phyloP scores from a whole-genome alignment of 345 rosid genomes.

The Murraya koenigii region DNA sequence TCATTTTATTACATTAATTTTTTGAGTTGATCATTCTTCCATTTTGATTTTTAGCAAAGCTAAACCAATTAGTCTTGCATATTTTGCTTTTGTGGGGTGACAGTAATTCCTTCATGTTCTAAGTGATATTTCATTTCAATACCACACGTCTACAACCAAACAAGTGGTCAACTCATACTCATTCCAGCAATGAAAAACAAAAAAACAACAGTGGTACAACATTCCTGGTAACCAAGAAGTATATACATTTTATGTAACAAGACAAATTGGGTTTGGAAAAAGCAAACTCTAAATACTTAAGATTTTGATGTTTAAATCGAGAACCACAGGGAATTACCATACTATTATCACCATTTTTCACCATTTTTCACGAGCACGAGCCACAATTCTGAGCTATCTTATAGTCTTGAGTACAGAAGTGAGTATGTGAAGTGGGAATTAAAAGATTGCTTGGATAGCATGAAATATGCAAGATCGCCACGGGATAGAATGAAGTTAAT shows the following conservation, averaged over 20 bases:
- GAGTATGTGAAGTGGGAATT: not conserved
- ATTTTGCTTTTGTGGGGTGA: too few species aligned
- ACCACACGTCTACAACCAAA: not conserved
- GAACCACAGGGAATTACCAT: not conserved
- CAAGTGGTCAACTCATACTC: not conserved
- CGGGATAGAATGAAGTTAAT: not conserved
- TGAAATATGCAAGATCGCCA: not conserved
- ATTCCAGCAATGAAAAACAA: not conserved
- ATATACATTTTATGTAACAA: not conserved
- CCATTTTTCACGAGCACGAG: not conserved
- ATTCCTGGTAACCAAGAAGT: not conserved
- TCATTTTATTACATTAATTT: too few species aligned
- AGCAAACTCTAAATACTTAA: not conserved
- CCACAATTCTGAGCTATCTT: not conserved
- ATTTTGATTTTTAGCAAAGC: too few species aligned
- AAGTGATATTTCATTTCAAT: not conserved
- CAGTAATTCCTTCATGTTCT: too few species aligned
- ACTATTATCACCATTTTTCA: not conserved
- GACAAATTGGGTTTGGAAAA: not conserved
- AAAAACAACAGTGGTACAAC: not conserved
- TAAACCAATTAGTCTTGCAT: too few species aligned
- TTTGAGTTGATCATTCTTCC: too few species aligned
- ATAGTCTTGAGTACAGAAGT: not conserved
- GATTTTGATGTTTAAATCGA: not conserved
- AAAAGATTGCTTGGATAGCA: not conserved